Percentiles rank a stretch among this genome's conserved stretches.
phyloP scores from a whole-genome alignment of 345 rosid species.

The Moricandia arvensis region DNA sequence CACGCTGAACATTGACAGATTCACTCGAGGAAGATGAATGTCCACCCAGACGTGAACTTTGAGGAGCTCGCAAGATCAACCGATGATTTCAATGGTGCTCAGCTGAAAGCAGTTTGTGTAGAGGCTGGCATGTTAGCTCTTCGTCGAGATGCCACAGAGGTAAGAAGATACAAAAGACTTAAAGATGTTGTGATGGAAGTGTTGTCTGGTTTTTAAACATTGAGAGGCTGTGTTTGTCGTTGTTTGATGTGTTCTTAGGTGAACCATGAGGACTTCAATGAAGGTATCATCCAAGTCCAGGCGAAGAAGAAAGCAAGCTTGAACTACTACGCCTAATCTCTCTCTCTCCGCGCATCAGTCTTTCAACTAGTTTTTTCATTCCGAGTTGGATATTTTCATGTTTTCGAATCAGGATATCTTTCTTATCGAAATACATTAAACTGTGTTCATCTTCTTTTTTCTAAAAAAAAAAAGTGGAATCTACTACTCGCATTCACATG shows the following conservation, averaged over 20 bases:
- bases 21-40: slow-evolving; percentile 99
- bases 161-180: slow-evolving; percentile 19
- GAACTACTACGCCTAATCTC: slow-evolving; percentile 77
- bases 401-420: slow-evolving; percentile 18
- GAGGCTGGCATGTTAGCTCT: slow-evolving; percentile 99
- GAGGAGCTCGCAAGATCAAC: slow-evolving; percentile 99
- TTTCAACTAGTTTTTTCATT: slow-evolving; percentile 22
- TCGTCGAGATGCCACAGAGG: slow-evolving; percentile 98
- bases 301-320: slow-evolving; percentile 99
- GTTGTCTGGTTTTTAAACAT: slow-evolving; percentile 18
- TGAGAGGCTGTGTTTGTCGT: background rate
- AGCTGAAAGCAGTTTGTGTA: slow-evolving; percentile 95
- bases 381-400: slow-evolving; percentile 15
- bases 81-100: slow-evolving; percentile 98
- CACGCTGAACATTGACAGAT: slow-evolving; percentile 45
- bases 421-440: background rate
- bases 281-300: slow-evolving; percentile 98
- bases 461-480: background rate
- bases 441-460: background rate
- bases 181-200: background rate
- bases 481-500: background rate
- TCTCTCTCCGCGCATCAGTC: background rate
- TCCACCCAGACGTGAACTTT: slow-evolving; percentile 91
- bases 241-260: slow-evolving; percentile 49
- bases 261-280: slow-evolving; percentile 97